These are phyloP conservation scores for Pythium volutum DNA, from an alignment of 352 stramenopile species.

Conservation along the genomic window DNA sequence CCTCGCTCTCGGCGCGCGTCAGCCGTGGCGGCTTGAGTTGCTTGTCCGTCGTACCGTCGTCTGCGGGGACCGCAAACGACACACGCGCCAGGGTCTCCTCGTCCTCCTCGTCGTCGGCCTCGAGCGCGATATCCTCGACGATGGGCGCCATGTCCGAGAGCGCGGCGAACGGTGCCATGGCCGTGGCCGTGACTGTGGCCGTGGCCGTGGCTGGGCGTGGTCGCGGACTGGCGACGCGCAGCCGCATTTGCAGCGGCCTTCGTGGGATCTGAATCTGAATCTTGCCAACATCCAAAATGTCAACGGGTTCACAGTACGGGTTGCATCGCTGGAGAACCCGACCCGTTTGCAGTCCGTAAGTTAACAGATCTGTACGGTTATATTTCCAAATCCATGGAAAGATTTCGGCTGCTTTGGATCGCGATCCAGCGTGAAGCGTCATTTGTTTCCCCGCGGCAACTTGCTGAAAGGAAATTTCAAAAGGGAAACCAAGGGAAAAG, in stretches of 20 bases:
- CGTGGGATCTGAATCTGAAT: conserved; percentile 25
- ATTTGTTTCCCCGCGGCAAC: not conserved
- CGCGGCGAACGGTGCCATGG: not conserved
- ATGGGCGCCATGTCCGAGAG: conserved; percentile 22
- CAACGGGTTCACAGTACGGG: not conserved
- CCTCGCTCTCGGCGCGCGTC: conserved; percentile 54
- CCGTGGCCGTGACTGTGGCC: not conserved
- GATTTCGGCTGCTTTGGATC: conserved; percentile 11
- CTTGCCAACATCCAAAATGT: not conserved
- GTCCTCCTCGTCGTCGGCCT: not conserved
- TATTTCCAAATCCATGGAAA: conserved; percentile 8
- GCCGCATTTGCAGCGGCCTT: not conserved
- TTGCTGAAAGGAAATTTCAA: not conserved
- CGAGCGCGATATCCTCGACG: conserved; percentile 8
- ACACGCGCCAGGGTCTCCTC: conserved; percentile 4
- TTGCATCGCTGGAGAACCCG: not conserved
- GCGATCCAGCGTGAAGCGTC: conserved; percentile 17
- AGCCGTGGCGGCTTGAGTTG: conserved; percentile 27
- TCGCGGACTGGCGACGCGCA: conserved; percentile 15
- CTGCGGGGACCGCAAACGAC: conserved; percentile 8
- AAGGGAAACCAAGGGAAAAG: not conserved
- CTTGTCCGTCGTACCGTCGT: conserved; percentile 2
- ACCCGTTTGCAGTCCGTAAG: not conserved
- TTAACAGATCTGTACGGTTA: not conserved
- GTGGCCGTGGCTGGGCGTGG: not conserved